These are phyloP conservation scores for Phylloporus sp. DNA, from an alignment of 768 basidiomycete species.

Conservation along the genomic window DNA sequence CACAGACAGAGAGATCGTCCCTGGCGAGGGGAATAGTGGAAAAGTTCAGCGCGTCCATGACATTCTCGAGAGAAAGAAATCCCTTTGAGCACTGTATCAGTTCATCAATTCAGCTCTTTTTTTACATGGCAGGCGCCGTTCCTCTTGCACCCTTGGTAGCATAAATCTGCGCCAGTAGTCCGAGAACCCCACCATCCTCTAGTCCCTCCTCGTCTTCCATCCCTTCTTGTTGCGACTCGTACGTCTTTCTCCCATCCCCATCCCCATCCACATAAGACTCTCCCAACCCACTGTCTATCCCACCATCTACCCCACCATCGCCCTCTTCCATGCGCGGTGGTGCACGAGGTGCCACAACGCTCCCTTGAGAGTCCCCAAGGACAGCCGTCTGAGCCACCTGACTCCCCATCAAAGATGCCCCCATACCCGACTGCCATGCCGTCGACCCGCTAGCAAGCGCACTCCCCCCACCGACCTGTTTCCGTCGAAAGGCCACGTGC, in stretches of 20 bases:
- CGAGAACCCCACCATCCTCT: constrained; percentile 80
- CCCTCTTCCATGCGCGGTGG: constrained; percentile 35
- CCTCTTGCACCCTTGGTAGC: constrained; percentile 46
- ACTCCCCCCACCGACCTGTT: constrained; percentile 26
- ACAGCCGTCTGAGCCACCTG: constrained; percentile 64
- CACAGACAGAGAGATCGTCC: constrained; percentile 55
- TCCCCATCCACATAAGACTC: constrained; percentile 72
- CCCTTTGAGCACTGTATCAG: constrained; percentile 7
- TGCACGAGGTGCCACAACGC: constrained; percentile 27
- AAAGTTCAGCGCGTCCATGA: constrained; percentile 82
- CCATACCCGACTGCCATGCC: constrained; percentile 38
- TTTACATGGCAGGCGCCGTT: constrained; percentile 42
- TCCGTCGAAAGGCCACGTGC: constrained; percentile 42
- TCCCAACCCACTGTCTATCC: constrained; percentile 55
- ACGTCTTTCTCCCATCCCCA: constrained; percentile 36
- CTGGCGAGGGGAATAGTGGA: constrained; percentile 67
- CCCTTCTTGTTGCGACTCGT: constrained; percentile 42
- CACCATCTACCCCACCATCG: constrained; percentile 48
- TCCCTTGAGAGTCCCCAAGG: constrained; percentile 72
- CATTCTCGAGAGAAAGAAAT: constrained; percentile 48
- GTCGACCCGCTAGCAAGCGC: constrained; percentile 42
- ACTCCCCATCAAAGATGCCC: constrained; percentile 39
- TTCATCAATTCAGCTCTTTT: no score
- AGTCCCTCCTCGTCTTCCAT: constrained; percentile 58
- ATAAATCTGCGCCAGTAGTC: constrained; percentile 84